Evolutionary conservation across 2,329 filamentous ascomycete species (phyloP).

Genomic region (Colletotrichum acutatum): DNA sequence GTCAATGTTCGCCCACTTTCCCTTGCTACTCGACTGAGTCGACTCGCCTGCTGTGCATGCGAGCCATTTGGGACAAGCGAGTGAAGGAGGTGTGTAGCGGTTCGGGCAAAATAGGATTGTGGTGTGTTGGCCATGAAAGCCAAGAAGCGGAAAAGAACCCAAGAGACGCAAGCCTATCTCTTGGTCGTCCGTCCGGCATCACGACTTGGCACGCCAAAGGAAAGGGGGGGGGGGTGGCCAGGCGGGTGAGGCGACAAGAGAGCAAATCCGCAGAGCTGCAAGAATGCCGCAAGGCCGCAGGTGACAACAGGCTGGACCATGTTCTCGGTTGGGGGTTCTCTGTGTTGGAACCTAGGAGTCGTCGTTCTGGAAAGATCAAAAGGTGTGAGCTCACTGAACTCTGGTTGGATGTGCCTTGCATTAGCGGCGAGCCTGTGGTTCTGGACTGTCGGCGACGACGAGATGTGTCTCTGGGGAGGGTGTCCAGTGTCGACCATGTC

Average conservation of each 20-base stretch:
- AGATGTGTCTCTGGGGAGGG: background rate
- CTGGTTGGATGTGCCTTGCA: constrained; percentile 36
- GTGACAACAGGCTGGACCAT: background rate
- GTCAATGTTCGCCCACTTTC: background rate
- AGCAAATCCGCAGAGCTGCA: background rate
- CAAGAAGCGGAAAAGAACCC: constrained; percentile 28
- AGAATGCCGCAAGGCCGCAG: background rate
- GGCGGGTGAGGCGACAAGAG: constrained; percentile 26
- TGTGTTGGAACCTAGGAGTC: background rate
- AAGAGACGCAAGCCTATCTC: constrained; percentile 29
- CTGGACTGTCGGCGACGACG: constrained; percentile 31
- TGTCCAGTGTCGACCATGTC: background rate
- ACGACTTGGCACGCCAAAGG: background rate
- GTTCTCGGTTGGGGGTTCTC: background rate
- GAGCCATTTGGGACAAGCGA: background rate
- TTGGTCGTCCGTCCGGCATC: constrained; percentile 5
- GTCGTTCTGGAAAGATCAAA: constrained; percentile 1
- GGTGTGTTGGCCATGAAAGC: constrained; percentile 22
- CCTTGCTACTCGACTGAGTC: background rate
- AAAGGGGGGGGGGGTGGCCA: background rate
- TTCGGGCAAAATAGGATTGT: constrained; percentile 21
- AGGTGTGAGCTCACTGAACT: constrained; percentile 15
- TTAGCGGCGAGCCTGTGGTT: constrained; percentile 22
- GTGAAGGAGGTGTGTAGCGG: background rate
- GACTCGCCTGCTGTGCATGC: background rate